Evolutionary conservation across 169 alveolate species (phyloP).

Genomic region (Eimeria sp.): DNA sequence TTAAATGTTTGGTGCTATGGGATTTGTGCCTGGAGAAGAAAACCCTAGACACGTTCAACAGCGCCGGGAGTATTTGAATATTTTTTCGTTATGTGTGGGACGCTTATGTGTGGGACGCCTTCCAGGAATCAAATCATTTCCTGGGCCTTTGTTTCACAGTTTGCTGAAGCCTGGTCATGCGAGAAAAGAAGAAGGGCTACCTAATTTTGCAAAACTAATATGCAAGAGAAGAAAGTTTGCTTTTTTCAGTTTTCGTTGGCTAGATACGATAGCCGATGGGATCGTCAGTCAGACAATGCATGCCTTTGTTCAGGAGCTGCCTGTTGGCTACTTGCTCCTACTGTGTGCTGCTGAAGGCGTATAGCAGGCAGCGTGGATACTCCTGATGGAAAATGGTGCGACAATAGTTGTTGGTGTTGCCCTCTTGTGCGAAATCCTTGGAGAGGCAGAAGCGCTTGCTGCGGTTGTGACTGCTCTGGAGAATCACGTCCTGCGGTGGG

Average conservation of each 20-base stretch:
- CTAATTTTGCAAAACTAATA: not conserved
- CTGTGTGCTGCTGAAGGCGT: not conserved
- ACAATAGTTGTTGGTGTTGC: constrained; percentile 35
- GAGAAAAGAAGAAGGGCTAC: too few relatives aligned
- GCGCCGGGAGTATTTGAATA: too few relatives aligned
- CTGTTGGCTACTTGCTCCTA: not conserved
- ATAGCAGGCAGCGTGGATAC: not conserved
- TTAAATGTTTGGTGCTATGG: too few relatives aligned
- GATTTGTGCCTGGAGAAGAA: too few relatives aligned
- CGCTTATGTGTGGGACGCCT: too few relatives aligned
- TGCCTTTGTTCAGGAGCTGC: not conserved
- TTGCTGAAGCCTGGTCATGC: too few relatives aligned
- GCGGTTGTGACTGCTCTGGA: constrained; percentile 7
- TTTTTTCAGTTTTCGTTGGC: not conserved
- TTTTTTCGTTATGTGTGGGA: too few relatives aligned
- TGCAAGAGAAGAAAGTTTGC: not conserved
- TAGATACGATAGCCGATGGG: not conserved
- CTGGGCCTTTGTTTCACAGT: too few relatives aligned
- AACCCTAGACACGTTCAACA: too few relatives aligned
- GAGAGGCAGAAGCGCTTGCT: not conserved
- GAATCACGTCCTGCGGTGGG: not conserved
- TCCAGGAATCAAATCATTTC: too few relatives aligned
- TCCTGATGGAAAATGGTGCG: constrained; percentile 15
- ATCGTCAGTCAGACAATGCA: too few relatives aligned
- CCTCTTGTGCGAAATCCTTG: constrained; percentile 42